phyloP scores from a whole-genome alignment of 306 rosid species.

The Quercus agrifolia region DNA sequence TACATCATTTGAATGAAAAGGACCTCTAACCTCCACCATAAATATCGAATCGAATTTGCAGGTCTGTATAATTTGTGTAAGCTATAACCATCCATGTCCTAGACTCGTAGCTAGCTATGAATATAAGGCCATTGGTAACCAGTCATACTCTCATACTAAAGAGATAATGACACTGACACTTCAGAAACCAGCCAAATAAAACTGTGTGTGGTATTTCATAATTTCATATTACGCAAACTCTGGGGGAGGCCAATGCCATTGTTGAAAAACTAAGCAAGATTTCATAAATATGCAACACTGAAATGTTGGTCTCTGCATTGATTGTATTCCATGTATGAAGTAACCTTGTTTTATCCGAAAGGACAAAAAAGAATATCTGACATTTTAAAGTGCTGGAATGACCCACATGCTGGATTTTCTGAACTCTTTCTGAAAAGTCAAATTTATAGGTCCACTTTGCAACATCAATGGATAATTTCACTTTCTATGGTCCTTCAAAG shows the following conservation, averaged over 20 bases:
- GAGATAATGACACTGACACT: too few species aligned
- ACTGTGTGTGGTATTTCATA: too few species aligned
- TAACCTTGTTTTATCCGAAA: conserved; percentile 16
- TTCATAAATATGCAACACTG: too few species aligned
- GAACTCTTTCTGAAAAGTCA: neutral
- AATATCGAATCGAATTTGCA: conserved; percentile 4
- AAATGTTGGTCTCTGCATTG: neutral
- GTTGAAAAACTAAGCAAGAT: too few species aligned
- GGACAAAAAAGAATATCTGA: neutral
- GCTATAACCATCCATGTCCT: neutral
- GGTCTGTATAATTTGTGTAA: neutral
- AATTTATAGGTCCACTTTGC: too few species aligned
- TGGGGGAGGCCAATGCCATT: too few species aligned
- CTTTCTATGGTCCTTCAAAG: too few species aligned
- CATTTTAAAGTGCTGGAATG: neutral
- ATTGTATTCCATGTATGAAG: neutral
- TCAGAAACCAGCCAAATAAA: too few species aligned
- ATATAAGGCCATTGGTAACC: neutral
- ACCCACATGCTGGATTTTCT: conserved; percentile 2
- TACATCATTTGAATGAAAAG: neutral
- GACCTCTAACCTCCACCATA: neutral
- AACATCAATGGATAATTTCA: too few species aligned
- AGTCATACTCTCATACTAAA: neutral
- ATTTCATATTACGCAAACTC: too few species aligned
- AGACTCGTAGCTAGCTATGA: too few species aligned